phyloP scores from a whole-genome alignment of 352 stramenopile genomes.

The Globisporangium barbulae region DNA sequence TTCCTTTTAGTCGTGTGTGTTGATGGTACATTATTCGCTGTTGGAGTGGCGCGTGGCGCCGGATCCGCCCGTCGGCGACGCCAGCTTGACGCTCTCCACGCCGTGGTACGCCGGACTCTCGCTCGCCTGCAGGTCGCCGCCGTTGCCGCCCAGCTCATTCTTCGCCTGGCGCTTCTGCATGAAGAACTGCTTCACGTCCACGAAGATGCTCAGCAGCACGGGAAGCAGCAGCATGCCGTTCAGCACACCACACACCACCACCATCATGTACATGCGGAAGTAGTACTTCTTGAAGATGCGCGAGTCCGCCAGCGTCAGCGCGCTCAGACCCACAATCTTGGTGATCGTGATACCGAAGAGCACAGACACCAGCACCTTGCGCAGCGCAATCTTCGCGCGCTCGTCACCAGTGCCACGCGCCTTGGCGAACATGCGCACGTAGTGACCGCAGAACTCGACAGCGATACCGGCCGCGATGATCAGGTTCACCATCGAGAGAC shows the following conservation, averaged over 20 bases:
- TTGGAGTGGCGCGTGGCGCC: constrained; percentile 23
- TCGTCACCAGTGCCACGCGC: constrained; percentile 22
- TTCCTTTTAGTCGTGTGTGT: not conserved
- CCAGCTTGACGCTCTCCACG: constrained; percentile 17
- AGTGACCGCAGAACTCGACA: constrained; percentile 84
- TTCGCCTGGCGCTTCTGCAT: constrained; percentile 27
- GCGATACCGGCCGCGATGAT: constrained; percentile 78
- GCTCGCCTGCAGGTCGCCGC: constrained; percentile 7
- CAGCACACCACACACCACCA: constrained; percentile 78
- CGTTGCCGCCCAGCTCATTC: constrained; percentile 8
- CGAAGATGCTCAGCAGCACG: constrained; percentile 49
- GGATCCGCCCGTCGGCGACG: constrained; percentile 13
- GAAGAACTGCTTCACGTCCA: constrained; percentile 46
- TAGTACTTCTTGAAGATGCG: constrained; percentile 91
- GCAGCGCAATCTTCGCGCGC: constrained; percentile 31
- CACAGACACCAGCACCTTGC: constrained; percentile 39
- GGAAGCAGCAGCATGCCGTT: constrained; percentile 72
- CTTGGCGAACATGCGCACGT: constrained; percentile 67
- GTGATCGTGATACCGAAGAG: constrained; percentile 43
- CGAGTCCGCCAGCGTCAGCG: constrained; percentile 48
- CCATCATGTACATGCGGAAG: constrained; percentile 90
- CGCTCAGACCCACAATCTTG: constrained; percentile 33
- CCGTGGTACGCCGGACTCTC: constrained; percentile 28
- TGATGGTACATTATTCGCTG: constrained; percentile 21
- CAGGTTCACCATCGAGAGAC: constrained; percentile 83